These are phyloP conservation scores for Alternaria arborescens DNA, from an alignment of 2,329 filamentous ascomycete species.

Conservation along the genomic window DNA sequence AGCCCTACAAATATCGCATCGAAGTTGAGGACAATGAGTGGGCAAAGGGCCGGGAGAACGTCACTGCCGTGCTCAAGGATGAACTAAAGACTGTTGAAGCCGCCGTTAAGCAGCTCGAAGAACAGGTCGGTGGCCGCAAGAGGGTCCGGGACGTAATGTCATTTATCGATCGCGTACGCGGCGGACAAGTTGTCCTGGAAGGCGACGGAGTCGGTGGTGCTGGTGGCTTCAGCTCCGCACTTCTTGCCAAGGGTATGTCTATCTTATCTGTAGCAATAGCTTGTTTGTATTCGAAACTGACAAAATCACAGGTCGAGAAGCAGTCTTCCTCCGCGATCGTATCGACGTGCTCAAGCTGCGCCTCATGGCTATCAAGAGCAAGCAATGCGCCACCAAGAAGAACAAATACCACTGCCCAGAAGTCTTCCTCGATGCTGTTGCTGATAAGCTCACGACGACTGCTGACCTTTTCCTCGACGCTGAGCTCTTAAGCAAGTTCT, in stretches of 20 bases:
- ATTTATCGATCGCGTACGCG: slow-evolving; percentile 90
- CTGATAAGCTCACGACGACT: slow-evolving; percentile 91
- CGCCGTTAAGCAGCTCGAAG: slow-evolving; percentile 79
- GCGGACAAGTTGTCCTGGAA: slow-evolving; percentile 84
- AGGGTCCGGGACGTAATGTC: slow-evolving; percentile 89
- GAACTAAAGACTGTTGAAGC: slow-evolving; percentile 86
- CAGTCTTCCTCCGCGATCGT: slow-evolving; percentile 90
- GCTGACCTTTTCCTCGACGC: slow-evolving; percentile 98
- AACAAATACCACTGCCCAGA: slow-evolving; percentile 99
- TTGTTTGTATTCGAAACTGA: slow-evolving; percentile 6
- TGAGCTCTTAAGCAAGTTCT: slow-evolving; percentile 94
- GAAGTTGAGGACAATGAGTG: slow-evolving; percentile 93
- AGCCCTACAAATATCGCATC: slow-evolving; percentile 98
- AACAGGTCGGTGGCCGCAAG: slow-evolving; percentile 77
- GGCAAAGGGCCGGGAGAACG: slow-evolving; percentile 83
- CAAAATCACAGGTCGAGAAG: slow-evolving; percentile 76
- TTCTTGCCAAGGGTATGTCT: slow-evolving; percentile 79
- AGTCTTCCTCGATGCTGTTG: slow-evolving; percentile 96
- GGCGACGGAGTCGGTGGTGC: slow-evolving; percentile 84
- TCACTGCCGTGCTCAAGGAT: slow-evolving; percentile 80
- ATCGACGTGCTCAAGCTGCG: slow-evolving; percentile 91
- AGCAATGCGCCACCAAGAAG: slow-evolving; percentile 81
- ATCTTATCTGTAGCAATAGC: not conserved
- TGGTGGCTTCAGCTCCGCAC: slow-evolving; percentile 88
- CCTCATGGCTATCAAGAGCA: slow-evolving; percentile 84